Evolutionary conservation across 2,329 filamentous ascomycete species (phyloP), one percentile per base, ranked within the genome.

Genomic region (Pseudogymnoascus sp.): DNA sequence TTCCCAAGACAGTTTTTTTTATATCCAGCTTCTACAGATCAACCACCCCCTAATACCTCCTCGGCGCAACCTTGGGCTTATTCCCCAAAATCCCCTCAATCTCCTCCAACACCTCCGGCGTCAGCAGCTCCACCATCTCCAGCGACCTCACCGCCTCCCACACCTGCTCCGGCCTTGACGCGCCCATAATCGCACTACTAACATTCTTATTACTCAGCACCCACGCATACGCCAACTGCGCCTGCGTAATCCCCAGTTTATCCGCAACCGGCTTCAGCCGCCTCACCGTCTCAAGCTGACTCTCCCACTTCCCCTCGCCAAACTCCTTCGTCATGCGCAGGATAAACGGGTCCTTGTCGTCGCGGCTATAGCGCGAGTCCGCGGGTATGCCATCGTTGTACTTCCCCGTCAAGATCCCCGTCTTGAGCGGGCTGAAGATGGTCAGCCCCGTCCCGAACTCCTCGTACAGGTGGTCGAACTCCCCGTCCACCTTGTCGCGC

Each of bases 341-440:
- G 64, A 77, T 77, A 10, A 79, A 82, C 35, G 77, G 73, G 73
- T 81, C 76, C 65, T 87, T 80, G 61, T 82, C 77, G 53, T 79
- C 79, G 68, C 80, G 78, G 11, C 80, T 80, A 64, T 87, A 78
- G 28, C 87, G 78, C n/a, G 82, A 85, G 66, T 82, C 81, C 3
- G 80, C 76, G 4, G 85, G 84, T 42, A 87, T 82, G 28, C 83
- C 83, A 68, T 86, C 76, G 72, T 84, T 86, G 76, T 89, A 89
- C 74, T 89, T 89, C 57, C 86, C 87, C 0, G 84, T 85, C 66
- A 89, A 75, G 65, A 88, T 78, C 19, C 86, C 86, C 61, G 77
- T 76, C 66, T 81, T 80, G 17, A 89, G 75, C 1, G 86, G 87
- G 2, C 81, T 85, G 75, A 82, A 89, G 64, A 83, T 81, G 11